These are phyloP conservation scores for Peterozyma xylosa DNA, from an alignment of 805 yeast species.

Conservation along the genomic window DNA sequence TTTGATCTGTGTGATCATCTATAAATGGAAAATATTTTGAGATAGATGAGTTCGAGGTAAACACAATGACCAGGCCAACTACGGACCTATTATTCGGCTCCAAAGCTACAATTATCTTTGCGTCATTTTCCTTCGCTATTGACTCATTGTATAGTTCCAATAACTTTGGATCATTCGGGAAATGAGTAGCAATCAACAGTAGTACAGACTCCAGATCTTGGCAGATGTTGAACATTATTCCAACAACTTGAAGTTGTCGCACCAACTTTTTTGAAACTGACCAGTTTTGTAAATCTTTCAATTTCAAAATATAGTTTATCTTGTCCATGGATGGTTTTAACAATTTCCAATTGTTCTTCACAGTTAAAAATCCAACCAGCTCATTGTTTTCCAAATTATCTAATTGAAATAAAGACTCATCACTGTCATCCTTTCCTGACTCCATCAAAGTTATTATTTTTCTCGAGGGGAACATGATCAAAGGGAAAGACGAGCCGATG, in stretches of 20 bases:
- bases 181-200: constrained; percentile 26
- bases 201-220: constrained; percentile 32
- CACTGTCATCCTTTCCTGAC: background rate
- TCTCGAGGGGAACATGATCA: constrained; percentile 17
- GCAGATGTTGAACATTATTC: constrained; percentile 51
- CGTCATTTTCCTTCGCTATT: constrained; percentile 19
- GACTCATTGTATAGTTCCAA: constrained; percentile 15
- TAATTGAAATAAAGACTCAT: background rate
- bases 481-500: constrained; percentile 42
- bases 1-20: constrained; percentile 20
- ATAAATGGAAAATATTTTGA: constrained; percentile 46
- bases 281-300: constrained; percentile 38
- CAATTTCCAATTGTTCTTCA: constrained; percentile 5
- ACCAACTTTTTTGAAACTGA: constrained; percentile 46
- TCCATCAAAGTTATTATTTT: constrained; percentile 9
- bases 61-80: constrained; percentile 43
- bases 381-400: background rate
- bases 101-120: constrained; percentile 41
- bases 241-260: constrained; percentile 47
- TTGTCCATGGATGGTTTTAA: background rate
- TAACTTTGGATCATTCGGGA: constrained; percentile 13
- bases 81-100: constrained; percentile 45
- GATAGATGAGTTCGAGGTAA: constrained; percentile 36
- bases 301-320: constrained; percentile 25
- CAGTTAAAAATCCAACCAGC: constrained; percentile 2